A percentile compares a stretch with the other conserved stretches of the same genome.
Evolutionary conservation across 805 yeast species (phyloP).

Genomic region (Wickerhamiella domercqiae): DNA sequence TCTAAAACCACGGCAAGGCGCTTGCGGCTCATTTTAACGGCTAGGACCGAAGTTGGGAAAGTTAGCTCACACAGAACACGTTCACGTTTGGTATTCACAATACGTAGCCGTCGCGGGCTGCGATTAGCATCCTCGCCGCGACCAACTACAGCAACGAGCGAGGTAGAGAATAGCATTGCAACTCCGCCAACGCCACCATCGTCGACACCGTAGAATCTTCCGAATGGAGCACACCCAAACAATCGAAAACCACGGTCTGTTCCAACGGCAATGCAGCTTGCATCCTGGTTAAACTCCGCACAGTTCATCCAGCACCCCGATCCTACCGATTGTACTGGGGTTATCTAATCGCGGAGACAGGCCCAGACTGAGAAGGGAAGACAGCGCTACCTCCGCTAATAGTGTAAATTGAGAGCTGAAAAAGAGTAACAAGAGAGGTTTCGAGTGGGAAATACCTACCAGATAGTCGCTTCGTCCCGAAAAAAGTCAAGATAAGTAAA

Average conservation of each 20-base stretch:
- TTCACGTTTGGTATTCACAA: slow-evolving; percentile 61
- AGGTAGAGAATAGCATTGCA: slow-evolving; percentile 84
- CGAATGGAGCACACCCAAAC: slow-evolving; percentile 80
- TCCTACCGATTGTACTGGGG: no score
- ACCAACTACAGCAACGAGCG: slow-evolving; percentile 72
- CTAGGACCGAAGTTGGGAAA: slow-evolving; percentile 61
- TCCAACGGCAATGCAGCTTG: slow-evolving; percentile 64
- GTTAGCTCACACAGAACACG: slow-evolving; percentile 72
- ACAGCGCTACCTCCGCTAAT: no score
- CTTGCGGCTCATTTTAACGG: slow-evolving; percentile 66
- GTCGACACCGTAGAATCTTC: slow-evolving; percentile 41
- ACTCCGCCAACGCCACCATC: slow-evolving; percentile 37
- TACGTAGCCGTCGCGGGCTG: slow-evolving; percentile 65
- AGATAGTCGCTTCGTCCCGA: no score
- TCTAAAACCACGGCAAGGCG: slow-evolving; percentile 61
- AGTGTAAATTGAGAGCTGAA: no score
- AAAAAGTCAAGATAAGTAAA: no score
- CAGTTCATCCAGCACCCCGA: neutral
- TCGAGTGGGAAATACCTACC: no score
- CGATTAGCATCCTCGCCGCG: slow-evolving; percentile 48
- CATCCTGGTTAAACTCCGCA: slow-evolving; percentile 70
- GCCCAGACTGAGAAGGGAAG: no score
- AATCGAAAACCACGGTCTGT: slow-evolving; percentile 50
- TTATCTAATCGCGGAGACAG: no score
- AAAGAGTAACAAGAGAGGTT: no score